Base-by-base conservation (phyloP, 495 filamentous ascomycete species). In the Aspergillus heteromorphus region DNA sequence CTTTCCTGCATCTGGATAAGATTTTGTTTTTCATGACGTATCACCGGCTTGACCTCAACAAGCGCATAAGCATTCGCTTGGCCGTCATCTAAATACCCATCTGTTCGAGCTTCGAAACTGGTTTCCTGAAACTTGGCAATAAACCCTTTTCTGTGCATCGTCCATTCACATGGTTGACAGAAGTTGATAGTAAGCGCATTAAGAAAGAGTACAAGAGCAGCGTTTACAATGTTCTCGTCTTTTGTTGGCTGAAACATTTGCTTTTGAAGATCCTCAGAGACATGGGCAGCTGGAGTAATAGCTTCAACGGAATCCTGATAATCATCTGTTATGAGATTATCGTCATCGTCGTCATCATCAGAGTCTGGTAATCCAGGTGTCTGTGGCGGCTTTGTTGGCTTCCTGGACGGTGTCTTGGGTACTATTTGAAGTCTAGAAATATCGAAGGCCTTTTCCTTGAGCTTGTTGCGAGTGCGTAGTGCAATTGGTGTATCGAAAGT, bases 391-490 rank as follows among this genome's bases (percentile, higher is more conserved):
- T 20, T 9, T 10, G 21, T 29, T 43, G 29, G 19, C 21, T 53
- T 43, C 14, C 4, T 31, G 4, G 49, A 4, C 17, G 49, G 49
- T 4, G 49, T 52, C 21, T 52, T 3, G 1, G 49, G 49, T 16
- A 3, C 6, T 21, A 25, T 14, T 43, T 9, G 40, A 0, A 19
- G 19, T 48, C n/a, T 54, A 9, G 51, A 47, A 9, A 30, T 54
- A 14, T 45, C 40, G 4, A 31, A 6, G 9, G 25, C 31, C 7
- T 19, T 18, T 16, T 45, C 17, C 7, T 21, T 3, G 8, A 1
- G 73, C 73, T 0, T 71, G 73, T 45, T 29, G n/a, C 54, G 40
- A 14, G 54, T 56, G 7, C 40, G 54, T 5, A 20, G 38, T 16
- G 54, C 36, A 45, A 56, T 21, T 2, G 54, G 48, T 0, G 40